phyloP scores from a whole-genome alignment of 2,329 filamentous ascomycete genomes.

The Metarhizium robertsii region DNA sequence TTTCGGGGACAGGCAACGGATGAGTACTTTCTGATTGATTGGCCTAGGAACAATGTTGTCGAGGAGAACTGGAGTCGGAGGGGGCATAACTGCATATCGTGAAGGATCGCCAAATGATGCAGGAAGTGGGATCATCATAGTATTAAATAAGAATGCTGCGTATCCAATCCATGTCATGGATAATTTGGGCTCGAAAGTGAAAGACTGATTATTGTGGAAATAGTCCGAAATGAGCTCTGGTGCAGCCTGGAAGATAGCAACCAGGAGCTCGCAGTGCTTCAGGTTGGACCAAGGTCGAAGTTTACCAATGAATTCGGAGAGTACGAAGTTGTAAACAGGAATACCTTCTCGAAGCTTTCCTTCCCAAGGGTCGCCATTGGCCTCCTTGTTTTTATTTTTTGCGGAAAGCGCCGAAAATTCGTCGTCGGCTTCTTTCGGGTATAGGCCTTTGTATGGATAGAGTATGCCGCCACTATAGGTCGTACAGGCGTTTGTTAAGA shows the following conservation, averaged over 20 bases:
- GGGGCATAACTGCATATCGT: slow-evolving; percentile 56
- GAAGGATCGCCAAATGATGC: slow-evolving; percentile 58
- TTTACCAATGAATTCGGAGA: slow-evolving; percentile 70
- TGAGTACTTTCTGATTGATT: slow-evolving; percentile 69
- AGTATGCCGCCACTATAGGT: slow-evolving; percentile 64
- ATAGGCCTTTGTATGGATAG: slow-evolving; percentile 71
- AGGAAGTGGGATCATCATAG: slow-evolving; percentile 67
- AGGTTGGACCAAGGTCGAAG: slow-evolving; percentile 76
- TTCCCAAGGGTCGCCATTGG: slow-evolving; percentile 59
- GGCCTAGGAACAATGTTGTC: slow-evolving; percentile 82
- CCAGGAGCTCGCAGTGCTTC: slow-evolving; percentile 71
- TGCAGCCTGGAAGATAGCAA: slow-evolving; percentile 68
- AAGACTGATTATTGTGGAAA: slow-evolving; percentile 69
- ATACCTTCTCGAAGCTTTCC: slow-evolving; percentile 57
- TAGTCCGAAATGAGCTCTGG: slow-evolving; percentile 86
- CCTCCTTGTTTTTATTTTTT: slow-evolving; percentile 21
- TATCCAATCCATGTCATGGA: slow-evolving; percentile 94
- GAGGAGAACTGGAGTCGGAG: slow-evolving; percentile 67
- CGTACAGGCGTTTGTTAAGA: slow-evolving; percentile 69
- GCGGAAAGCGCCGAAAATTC: slow-evolving; percentile 16
- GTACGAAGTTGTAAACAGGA: slow-evolving; percentile 67
- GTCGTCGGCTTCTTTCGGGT: slow-evolving; percentile 61
- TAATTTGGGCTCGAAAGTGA: slow-evolving; percentile 83
- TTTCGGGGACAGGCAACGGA: slow-evolving; percentile 68
- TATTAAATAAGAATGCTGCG: slow-evolving; percentile 77